Conservation (phyloP, 805 yeast genomes). For the Clavispora vitiphila region DNA sequence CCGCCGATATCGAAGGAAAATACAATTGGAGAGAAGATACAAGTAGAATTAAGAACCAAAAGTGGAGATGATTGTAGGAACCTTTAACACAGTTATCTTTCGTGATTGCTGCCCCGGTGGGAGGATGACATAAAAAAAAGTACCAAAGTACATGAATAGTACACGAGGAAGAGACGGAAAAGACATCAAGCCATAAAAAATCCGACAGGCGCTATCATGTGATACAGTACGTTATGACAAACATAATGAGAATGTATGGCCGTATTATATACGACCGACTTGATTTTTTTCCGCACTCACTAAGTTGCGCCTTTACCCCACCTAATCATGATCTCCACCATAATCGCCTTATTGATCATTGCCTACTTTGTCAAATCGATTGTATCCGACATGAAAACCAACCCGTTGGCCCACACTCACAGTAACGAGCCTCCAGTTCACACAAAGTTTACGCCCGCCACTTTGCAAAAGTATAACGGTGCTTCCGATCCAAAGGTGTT, state of each 20-base stretch:
- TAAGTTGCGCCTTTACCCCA: neutral
- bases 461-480: constrained; percentile 76
- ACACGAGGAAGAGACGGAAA: neutral
- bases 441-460: constrained; percentile 65
- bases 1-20: too few relatives aligned
- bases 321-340: constrained; percentile 20
- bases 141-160: too few relatives aligned
- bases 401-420: constrained; percentile 25
- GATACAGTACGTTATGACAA: neutral
- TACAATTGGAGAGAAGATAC: too few relatives aligned
- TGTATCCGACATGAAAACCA: constrained; percentile 20
- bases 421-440: constrained; percentile 31
- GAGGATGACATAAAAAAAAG: too few relatives aligned
- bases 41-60: too few relatives aligned
- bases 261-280: neutral
- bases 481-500: constrained; percentile 73
- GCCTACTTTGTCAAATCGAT: constrained; percentile 28
- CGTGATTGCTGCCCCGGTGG: too few relatives aligned
- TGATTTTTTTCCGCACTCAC: neutral
- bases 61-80: too few relatives aligned
- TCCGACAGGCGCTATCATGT: neutral
- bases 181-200: neutral
- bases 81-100: too few relatives aligned
- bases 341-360: constrained; percentile 26
- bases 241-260: neutral